phyloP scores from a whole-genome alignment of 164 flowering plant species.

The Malania oleifera region DNA sequence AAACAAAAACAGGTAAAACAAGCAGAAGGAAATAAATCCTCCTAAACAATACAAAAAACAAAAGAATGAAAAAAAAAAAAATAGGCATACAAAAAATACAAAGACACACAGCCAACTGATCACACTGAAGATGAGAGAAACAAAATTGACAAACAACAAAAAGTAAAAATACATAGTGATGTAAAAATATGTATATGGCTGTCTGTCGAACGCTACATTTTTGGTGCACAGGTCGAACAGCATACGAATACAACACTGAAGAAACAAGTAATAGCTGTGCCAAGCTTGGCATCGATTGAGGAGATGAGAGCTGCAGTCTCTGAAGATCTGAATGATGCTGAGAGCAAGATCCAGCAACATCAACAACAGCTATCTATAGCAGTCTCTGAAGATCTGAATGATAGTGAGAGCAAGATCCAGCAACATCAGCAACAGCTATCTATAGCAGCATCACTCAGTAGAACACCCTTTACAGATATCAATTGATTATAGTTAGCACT shows the following conservation, averaged over 20 bases:
- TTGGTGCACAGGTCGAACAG: conserved; percentile 50
- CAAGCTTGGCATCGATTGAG: conserved; percentile 60
- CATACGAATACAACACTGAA: conserved; percentile 22
- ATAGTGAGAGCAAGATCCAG: conserved; percentile 27
- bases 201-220: no score
- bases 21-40: no score
- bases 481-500: conserved; percentile 19
- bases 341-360: conserved; percentile 28
- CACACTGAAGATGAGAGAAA: no score
- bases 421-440: no score
- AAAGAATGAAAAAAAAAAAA: no score
- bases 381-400: conserved; percentile 15
- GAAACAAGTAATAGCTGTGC: conserved; percentile 40
- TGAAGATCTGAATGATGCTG: conserved; percentile 17
- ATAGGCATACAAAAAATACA: no score
- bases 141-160: no score
- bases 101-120: no score
- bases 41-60: no score
- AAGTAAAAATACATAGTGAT: no score
- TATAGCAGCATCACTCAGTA: conserved; percentile 23
- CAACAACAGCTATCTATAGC: conserved; percentile 7
- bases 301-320: conserved; percentile 40
- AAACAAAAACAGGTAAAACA: no score
- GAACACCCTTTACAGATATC: conserved; percentile 54
- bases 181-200: no score